Base-by-base conservation (phyloP, 1,139 yeast genomes). In the Scheffersomyces illinoinensis region DNA sequence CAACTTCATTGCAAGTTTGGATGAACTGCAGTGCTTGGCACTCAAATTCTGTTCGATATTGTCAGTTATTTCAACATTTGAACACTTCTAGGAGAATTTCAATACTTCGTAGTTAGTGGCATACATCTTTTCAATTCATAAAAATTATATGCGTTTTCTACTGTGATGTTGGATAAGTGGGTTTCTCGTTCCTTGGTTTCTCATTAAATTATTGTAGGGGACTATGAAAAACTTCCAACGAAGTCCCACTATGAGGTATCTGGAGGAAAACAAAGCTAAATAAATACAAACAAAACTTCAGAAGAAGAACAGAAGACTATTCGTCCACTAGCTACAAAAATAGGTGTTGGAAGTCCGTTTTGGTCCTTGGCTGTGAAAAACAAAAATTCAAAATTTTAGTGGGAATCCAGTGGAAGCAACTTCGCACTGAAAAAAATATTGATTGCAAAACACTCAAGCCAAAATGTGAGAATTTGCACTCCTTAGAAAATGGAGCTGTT, bases 341-440 rank as follows among this genome's bases (percentile, higher is more conserved):
- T 14, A 3, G 51, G 51, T 48, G 26, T 17, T 48, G 8, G 26
- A 18, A 26, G 17, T 14, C 24, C 21, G 19, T 20, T 19, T 18
- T 48, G n/a, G 26, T 26, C 17, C n/a, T 48, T 48, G 51, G 51
- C 51, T 48, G 51, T 48, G 43, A 48, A 48, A 48, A 48, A 20
- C 51, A 20, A 48, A 48, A n/a, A n/a, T 24, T 48, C 18, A n/a
- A 48, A 48, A 48, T 5, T 48, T 24, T 20, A 17, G 51, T 48
- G 51, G 51, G 51, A 48, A 48, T 48, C n/a, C 51, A 48, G 21
- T 48, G n/a, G 51, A 48, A 48, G 51, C 51, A 48, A 48, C 51
- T 48, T 48, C 26, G 26, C 26, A 48, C 26, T 48, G 51, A 48
- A 33, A 14, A 33, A 33, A 33, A 33, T 33, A 12, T 33, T 7